Conservation (phyloP, 129 eudicot genomes). For the Pittosporum tobira region DNA sequence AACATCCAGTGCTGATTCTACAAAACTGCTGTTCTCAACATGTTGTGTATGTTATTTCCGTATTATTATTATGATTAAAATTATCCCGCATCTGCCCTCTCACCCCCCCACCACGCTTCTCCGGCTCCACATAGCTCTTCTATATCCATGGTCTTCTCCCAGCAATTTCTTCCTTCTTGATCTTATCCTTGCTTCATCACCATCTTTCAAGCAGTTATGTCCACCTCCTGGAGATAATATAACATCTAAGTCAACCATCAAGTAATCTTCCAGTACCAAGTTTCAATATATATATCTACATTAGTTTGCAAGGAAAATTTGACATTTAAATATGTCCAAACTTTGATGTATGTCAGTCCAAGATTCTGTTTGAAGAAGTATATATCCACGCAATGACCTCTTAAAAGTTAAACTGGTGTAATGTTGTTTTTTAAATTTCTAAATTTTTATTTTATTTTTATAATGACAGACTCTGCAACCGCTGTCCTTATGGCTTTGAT, state of each 20-base stretch:
- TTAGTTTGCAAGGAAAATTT: no score
- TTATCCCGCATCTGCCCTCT: conserved; percentile 91
- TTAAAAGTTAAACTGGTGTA: no score
- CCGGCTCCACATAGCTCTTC: conserved; percentile 82
- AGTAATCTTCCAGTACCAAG: no score
- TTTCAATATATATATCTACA: no score
- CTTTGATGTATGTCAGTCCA: no score
- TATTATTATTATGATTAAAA: conserved; percentile 87
- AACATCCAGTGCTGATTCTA: conserved; percentile 76
- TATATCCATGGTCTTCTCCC: conserved; percentile 85
- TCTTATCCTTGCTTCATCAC: conserved; percentile 84
- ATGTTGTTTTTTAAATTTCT: no score
- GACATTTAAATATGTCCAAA: no score
- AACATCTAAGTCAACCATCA: background rate
- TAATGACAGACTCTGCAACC: no score
- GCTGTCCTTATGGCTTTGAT: no score
- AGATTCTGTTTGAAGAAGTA: no score
- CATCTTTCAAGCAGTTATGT: conserved; percentile 81
- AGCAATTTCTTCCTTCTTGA: conserved; percentile 58
- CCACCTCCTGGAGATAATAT: conserved; percentile 66
- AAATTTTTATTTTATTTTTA: no score
- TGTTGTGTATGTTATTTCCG: conserved; percentile 63
- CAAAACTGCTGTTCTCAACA: conserved; percentile 83
- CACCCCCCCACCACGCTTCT: conserved; percentile 99
- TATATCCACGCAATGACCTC: no score